Conservation (phyloP, 768 basidiomycete genomes). For the Agaricus sinodeliciosus region DNA sequence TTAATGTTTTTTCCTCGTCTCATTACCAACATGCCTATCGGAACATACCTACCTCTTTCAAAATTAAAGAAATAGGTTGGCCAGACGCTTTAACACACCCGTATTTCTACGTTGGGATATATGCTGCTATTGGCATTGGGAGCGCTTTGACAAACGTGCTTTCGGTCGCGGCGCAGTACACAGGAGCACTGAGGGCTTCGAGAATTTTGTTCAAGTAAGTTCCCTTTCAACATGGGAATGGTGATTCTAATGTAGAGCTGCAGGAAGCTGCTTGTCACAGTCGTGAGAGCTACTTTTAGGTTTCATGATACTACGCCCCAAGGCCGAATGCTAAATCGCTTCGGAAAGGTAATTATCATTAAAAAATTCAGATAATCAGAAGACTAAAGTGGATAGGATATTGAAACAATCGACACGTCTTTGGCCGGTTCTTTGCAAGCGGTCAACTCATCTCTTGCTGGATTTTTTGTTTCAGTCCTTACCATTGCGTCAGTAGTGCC, state of each 20-base stretch:
- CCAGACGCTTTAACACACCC: constrained; percentile 56
- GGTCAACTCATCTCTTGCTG: constrained; percentile 73
- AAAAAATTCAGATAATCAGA: background rate
- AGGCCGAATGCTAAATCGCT: constrained; percentile 85
- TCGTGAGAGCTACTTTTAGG: constrained; percentile 79
- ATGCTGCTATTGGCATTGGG: constrained; percentile 51
- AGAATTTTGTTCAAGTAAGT: constrained; percentile 35
- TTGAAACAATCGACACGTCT: constrained; percentile 80
- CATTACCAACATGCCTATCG: constrained; percentile 24
- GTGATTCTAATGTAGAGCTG: constrained; percentile 7
- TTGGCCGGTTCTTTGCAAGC: constrained; percentile 63
- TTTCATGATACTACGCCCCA: constrained; percentile 77
- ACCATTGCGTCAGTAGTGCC: constrained; percentile 51
- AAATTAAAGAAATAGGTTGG: constrained; percentile 20
- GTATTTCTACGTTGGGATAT: constrained; percentile 65
- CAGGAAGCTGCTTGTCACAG: constrained; percentile 53
- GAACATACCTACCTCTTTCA: constrained; percentile 14
- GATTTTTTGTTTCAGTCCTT: constrained; percentile 70
- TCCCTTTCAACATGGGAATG: background rate
- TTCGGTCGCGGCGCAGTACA: constrained; percentile 49
- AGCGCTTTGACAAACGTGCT: constrained; percentile 40
- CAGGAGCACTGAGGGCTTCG: constrained; percentile 49
- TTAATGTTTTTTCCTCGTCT: constrained; percentile 25
- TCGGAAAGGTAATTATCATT: constrained; percentile 49
- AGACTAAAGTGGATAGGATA: constrained; percentile 37